Base-by-base conservation (phyloP, 2,329 filamentous ascomycete genomes). In the Didymosphaeria variabile region DNA sequence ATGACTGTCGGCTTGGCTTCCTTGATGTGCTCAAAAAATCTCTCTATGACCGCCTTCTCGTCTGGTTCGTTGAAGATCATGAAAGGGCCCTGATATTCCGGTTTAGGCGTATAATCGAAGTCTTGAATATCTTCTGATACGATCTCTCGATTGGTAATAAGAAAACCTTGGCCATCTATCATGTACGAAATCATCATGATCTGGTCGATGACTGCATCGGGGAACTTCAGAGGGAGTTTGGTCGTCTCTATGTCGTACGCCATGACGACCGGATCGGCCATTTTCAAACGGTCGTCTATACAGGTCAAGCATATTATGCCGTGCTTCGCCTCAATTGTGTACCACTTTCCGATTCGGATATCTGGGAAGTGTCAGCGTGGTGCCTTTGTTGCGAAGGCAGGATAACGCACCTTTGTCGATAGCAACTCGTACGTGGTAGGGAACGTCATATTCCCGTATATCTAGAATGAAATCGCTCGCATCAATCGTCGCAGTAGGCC, bases 101-200 rank as follows among this genome's bases (percentile, higher is more conserved):
- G 93, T 74, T 92, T 97, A 0, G 95, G 96, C 0, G 95, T 99
- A 78, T 99, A 99, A 73, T 99, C 96, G 73, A 99, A 99, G 77
- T 99, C 95, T 59, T 90, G 86, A 76, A 99, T 99, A 73, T 99
- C 94, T 78, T 99, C 94, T 0, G 94, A 97, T 10, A 99, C 93
- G 62, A 99, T 97, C 76, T 98, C 94, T 72, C 96, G 89, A 76
- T 99, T 99, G 5, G 95, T 99, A 79, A 99, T 98, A 38, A 99
- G 84, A 71, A 98, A 99, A 5, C 95, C 95, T 79, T 97, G 94
- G 0, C 95, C 96, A 71, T 99, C 95, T 72, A 99, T 98, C 96
- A 99, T 99, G 83, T 99, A 99, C 34, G 96, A 99, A 77, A 99
- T 94, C 95, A 99, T 99, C 94, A 99, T 99, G 74, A 99, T 91